Percentiles rank a stretch among this genome's conserved stretches.
Conservation (phyloP, 345 rosid genomes). For the Pistacia vera region DNA sequence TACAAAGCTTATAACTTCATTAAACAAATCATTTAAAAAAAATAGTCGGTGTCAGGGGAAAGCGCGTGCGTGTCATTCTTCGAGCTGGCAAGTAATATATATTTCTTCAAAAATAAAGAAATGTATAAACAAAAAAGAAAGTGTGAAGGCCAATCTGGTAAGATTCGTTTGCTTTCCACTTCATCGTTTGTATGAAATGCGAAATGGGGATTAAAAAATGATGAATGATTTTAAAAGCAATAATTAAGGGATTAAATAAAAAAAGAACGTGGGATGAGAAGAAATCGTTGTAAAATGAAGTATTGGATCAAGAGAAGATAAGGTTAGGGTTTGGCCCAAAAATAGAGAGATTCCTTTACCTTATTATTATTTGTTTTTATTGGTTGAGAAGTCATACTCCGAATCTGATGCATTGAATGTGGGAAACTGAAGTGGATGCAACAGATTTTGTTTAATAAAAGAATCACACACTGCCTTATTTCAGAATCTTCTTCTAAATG, state of each 20-base stretch:
- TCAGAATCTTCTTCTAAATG: conserved; percentile 11
- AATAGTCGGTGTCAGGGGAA: background rate
- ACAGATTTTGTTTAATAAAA: conserved; percentile 12
- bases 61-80: background rate
- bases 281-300: conserved; percentile 30
- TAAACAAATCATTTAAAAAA: background rate
- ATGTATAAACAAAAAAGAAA: background rate
- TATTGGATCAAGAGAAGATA: conserved; percentile 42
- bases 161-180: conserved; percentile 17
- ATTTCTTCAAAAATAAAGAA: background rate
- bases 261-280: conserved; percentile 33
- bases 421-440: conserved; percentile 18
- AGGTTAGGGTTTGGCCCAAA: conserved; percentile 28
- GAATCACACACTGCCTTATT: background rate
- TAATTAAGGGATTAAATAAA: background rate
- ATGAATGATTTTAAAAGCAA: conserved; percentile 13
- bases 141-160: background rate
- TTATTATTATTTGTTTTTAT: conserved; percentile 6
- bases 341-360: conserved; percentile 30
- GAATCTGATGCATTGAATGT: conserved; percentile 43
- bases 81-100: background rate
- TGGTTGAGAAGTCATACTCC: conserved; percentile 23
- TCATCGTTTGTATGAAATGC: background rate
- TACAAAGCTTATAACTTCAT: background rate
- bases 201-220: background rate